Conservation (phyloP, 257 asterid genomes). For the Nicotiana noctiflora region DNA sequence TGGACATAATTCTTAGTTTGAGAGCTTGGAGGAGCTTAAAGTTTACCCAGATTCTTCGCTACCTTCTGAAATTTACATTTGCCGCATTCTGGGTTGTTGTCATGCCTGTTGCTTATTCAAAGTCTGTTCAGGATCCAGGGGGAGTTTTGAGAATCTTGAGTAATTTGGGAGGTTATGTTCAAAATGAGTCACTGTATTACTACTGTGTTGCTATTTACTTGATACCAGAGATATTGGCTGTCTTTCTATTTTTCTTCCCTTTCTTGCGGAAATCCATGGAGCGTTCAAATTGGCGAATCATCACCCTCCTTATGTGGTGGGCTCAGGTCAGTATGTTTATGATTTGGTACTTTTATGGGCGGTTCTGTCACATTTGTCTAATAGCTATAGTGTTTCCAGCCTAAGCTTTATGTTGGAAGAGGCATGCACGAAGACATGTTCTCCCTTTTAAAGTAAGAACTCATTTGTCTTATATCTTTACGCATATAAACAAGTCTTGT, state of each 20-base stretch:
- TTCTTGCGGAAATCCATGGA: slow-evolving; percentile 73
- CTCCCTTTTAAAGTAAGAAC: slow-evolving; percentile 84
- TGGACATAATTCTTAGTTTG: slow-evolving; percentile 74
- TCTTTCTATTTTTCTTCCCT: slow-evolving; percentile 68
- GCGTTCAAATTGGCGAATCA: slow-evolving; percentile 67
- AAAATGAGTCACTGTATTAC: slow-evolving; percentile 53
- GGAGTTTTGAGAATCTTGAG: slow-evolving; percentile 70
- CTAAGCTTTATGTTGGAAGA: slow-evolving; percentile 92
- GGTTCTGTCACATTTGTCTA: slow-evolving; percentile 14
- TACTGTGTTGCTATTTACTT: slow-evolving; percentile 79
- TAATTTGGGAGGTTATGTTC: slow-evolving; percentile 67
- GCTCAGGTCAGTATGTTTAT: slow-evolving; percentile 53
- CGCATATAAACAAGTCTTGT: background rate
- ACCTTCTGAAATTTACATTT: slow-evolving; percentile 70
- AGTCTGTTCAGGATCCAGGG: slow-evolving; percentile 70
- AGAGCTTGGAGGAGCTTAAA: slow-evolving; percentile 90
- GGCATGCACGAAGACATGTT: slow-evolving; percentile 98
- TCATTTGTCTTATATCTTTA: slow-evolving; percentile 1
- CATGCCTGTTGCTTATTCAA: slow-evolving; percentile 80
- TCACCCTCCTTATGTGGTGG: slow-evolving; percentile 89
- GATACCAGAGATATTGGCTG: slow-evolving; percentile 82
- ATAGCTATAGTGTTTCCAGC: slow-evolving; percentile 43
- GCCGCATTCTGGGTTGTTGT: slow-evolving; percentile 86
- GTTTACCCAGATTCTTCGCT: slow-evolving; percentile 69
- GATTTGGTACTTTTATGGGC: slow-evolving; percentile 5